phyloP scores from a whole-genome alignment of 768 basidiomycete genomes.

The Russula emetica region DNA sequence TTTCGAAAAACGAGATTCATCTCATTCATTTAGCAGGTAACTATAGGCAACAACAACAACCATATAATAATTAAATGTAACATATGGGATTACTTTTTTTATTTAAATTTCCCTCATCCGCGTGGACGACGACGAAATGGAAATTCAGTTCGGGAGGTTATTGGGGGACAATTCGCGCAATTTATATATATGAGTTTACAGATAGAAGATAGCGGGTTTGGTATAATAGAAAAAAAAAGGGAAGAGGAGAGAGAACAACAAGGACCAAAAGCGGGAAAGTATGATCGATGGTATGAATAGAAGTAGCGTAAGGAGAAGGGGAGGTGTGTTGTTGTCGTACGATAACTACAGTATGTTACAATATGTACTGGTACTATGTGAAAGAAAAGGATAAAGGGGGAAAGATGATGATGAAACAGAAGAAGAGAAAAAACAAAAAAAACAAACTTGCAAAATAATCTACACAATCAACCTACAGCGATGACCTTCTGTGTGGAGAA shows the following conservation, averaged over 20 bases:
- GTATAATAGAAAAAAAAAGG: not conserved
- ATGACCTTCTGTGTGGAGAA: not conserved
- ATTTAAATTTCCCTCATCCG: too few species aligned
- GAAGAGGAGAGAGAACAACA: slow-evolving; percentile 2
- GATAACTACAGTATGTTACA: not conserved
- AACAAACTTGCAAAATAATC: not conserved
- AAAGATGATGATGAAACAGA: not conserved
- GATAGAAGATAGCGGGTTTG: not conserved
- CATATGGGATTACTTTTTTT: too few species aligned
- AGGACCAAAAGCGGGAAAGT: slow-evolving; percentile 3
- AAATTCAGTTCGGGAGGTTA: too few species aligned
- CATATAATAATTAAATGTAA: too few species aligned
- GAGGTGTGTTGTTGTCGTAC: not conserved
- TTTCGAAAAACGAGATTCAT: too few species aligned
- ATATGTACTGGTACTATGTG: not conserved
- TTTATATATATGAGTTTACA: not conserved
- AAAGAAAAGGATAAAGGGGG: not conserved
- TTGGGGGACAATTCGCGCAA: too few species aligned
- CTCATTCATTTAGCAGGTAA: too few species aligned
- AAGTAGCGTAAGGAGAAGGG: not conserved
- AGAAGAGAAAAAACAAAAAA: not conserved
- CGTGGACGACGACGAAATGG: too few species aligned
- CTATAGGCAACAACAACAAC: too few species aligned
- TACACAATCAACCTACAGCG: not conserved
- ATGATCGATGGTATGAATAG: not conserved